Evolutionary conservation across 805 yeast genomes (phyloP).

Genomic region (Sugiyamaella chiloensis): DNA sequence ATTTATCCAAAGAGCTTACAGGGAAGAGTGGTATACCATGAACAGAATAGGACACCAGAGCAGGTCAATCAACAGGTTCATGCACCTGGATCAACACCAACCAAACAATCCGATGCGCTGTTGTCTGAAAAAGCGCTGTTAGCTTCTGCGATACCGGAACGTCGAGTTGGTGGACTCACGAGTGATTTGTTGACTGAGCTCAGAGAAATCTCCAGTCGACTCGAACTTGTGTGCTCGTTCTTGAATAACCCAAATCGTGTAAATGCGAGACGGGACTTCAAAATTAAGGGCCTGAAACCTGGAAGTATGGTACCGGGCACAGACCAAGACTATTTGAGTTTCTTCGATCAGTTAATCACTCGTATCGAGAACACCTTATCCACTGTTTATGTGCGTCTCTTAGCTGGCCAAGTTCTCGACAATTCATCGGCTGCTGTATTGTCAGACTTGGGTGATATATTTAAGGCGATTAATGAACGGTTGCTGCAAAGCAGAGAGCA

Average conservation of each 20-base stretch:
- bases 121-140: background rate
- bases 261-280: slow-evolving; percentile 14
- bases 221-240: slow-evolving; percentile 26
- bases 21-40: slow-evolving; percentile 16
- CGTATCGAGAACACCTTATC: slow-evolving; percentile 33
- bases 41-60: slow-evolving; percentile 18
- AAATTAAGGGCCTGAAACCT: slow-evolving; percentile 17
- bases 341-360: slow-evolving; percentile 32
- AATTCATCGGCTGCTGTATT: background rate
- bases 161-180: slow-evolving; percentile 20
- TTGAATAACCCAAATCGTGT: slow-evolving; percentile 5
- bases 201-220: slow-evolving; percentile 22
- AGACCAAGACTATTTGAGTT: slow-evolving; percentile 24
- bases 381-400: slow-evolving; percentile 27
- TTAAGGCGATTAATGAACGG: background rate
- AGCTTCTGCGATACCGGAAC: slow-evolving; percentile 4
- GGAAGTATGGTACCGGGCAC: slow-evolving; percentile 23
- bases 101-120: background rate
- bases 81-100: background rate
- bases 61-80: slow-evolving; percentile 16
- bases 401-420: background rate
- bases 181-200: slow-evolving; percentile 18
- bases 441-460: slow-evolving; percentile 6
- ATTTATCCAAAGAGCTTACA: slow-evolving; percentile 56
- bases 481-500: too few species aligned